Conservation (phyloP, 2,329 filamentous ascomycete species). For the Aurifilum marmelostoma region DNA sequence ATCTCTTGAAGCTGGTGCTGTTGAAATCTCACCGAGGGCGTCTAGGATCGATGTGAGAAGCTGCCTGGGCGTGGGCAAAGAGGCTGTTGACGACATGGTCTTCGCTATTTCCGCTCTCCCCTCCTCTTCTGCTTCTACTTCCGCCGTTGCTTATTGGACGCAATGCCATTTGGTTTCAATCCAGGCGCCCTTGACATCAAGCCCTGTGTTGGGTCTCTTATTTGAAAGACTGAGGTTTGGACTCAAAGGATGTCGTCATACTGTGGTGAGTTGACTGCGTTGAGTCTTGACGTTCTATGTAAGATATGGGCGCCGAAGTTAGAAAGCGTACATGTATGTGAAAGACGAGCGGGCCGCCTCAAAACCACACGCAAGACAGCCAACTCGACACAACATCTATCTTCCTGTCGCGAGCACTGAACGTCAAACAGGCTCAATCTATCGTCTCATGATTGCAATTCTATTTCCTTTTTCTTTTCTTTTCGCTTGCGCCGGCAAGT, state of each 20-base stretch:
- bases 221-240: not conserved
- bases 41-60: constrained; percentile 55
- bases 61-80: constrained; percentile 45
- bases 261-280: not conserved
- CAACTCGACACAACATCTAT: not conserved
- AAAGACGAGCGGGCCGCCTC: not conserved
- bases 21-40: constrained; percentile 42
- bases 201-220: not conserved
- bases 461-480: not conserved
- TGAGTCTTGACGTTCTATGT: not conserved
- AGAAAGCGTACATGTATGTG: not conserved
- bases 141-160: not conserved
- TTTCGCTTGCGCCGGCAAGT: constrained; percentile 9
- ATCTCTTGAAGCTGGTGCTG: constrained; percentile 24
- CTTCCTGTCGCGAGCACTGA: not conserved
- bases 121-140: not conserved
- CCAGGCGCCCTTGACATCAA: not conserved
- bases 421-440: not conserved
- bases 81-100: constrained; percentile 24
- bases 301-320: not conserved
- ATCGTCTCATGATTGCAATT: not conserved
- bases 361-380: not conserved
- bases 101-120: not conserved
- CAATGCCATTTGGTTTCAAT: constrained; percentile 19
- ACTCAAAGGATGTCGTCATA: not conserved